Evolutionary conservation across 1,284 basidiomycete genomes (phyloP), one percentile per base, ranked within the genome.

Genomic region (Fomitopsis betulina): DNA sequence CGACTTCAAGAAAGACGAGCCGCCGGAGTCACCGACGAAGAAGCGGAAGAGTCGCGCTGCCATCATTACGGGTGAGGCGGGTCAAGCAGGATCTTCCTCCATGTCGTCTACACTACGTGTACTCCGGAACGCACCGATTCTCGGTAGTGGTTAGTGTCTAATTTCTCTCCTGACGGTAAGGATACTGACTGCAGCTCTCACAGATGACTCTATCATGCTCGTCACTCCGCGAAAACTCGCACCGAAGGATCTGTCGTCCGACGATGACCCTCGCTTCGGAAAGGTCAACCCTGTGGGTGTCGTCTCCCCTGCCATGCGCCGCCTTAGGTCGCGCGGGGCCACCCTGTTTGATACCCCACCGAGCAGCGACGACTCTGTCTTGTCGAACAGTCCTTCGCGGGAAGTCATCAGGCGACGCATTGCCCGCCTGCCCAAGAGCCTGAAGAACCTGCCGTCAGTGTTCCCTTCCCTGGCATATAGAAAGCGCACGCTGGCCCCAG

Each of bases 251-350:
- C 65, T 64, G 5, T 70, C 71, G 15, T 87, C 85, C 1, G 86
- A 89, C 62, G 85, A 89, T 59, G 81, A 85, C 59, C 79, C 78
- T 0, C 76, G 77, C 62, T 59, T 82, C 25, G 85, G 85, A 0
- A 83, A 86, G 69, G 83, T 87, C n/a, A 87, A 85, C 0, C 86
- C 87, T 23, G 79, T 81, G 59, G 84, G 84, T 63, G 69, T 89
- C 27, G 79, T 83, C 42, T 89, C 87, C 8, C 86, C 87, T 7
- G 76, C 74, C 25, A 71, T 78, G 32, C 79, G 75, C 42, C 77
- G 78, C 42, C 54, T 70, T n/a, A 62, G 69, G 58, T 63, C 66
- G 51, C 56, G 62, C 21, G 67, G 71, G 30, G 67, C 70, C 39
- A 73, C 79, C 56, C 65, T 72, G 27, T 68, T 70, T 39, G 74